phyloP scores from a whole-genome alignment of 371 early-diverging fungal species.

The Phascolomyces articulosus region DNA sequence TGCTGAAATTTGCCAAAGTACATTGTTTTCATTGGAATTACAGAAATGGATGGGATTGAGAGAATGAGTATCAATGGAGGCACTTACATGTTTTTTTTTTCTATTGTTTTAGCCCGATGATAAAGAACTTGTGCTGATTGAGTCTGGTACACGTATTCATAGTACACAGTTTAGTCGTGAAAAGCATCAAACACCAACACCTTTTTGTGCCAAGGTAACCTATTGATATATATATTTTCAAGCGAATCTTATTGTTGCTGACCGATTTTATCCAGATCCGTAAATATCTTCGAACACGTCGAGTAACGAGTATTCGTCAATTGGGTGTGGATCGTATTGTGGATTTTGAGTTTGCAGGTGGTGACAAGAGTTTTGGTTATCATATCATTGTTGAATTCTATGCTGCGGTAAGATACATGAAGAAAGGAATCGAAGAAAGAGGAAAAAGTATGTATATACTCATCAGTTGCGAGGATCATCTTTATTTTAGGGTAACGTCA shows the following conservation, averaged over 20 bases:
- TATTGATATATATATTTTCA: neutral
- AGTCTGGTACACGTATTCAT: conserved; percentile 94
- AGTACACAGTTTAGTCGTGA: conserved; percentile 89
- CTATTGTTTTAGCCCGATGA: conserved; percentile 63
- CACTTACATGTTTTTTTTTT: neutral
- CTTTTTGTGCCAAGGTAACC: conserved; percentile 85
- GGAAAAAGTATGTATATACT: neutral
- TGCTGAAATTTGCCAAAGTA: conserved; percentile 92
- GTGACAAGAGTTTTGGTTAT: conserved; percentile 68
- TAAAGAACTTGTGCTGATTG: conserved; percentile 90
- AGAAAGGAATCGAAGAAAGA: neutral
- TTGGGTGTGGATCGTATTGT: conserved; percentile 93
- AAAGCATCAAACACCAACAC: conserved; percentile 83
- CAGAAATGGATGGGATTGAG: no score
- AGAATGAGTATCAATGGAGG: no score
- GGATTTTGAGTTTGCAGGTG: conserved; percentile 88
- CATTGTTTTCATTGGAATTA: neutral
- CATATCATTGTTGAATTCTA: conserved; percentile 96
- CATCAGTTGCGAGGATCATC: neutral
- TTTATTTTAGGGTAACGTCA: conserved; percentile 92
- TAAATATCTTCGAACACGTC: conserved; percentile 86
- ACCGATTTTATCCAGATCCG: conserved; percentile 65
- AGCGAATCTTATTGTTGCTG: neutral
- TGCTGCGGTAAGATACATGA: conserved; percentile 64
- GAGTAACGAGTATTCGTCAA: conserved; percentile 84